Base-by-base conservation (phyloP, 2,329 filamentous ascomycete genomes). In the Penicillium sumatraense region DNA sequence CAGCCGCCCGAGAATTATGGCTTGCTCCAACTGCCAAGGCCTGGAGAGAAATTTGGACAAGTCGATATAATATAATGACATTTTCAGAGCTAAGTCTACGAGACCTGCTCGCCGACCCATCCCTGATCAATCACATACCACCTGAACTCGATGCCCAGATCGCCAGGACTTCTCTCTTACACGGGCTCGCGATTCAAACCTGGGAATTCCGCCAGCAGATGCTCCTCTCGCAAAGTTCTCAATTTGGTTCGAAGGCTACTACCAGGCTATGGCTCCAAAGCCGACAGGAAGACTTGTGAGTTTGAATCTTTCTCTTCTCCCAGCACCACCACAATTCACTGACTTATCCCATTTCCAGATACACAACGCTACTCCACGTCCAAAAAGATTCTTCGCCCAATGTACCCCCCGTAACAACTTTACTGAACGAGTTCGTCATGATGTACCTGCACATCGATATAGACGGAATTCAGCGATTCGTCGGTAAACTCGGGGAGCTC, bases 381-480 rank as follows among this genome's bases (percentile, higher is more conserved):
- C 49, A 56, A 29, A 29, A 49, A 8, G 49, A 45, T 13, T 45
- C 46, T 11, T n/a, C n/a, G n/a, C 24, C 27, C 11, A 40, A 38
- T 2, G n/a, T 42, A 1, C 53, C 51, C 2, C 20, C 56, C 1
- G 58, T 58, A 14, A 58, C 51, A 10, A 50, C 40, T 2, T 23
- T 60, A 4, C 36, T 58, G 27, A 60, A 56, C 14, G 56, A 60
- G 11, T 58, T 60, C 3, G 40, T 33, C 10, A 54, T 60, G 56
- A 60, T 60, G 56, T 54, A 47, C 24, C 50, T 60, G 6, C 58
- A 60, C 27, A 54, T 60, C 11, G 58, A 60, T 14, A 44, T 60
- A 1, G 58, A 60, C 23, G 50, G 53, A 3, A 54, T 60, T 23
- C 58, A 60, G 18, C 53, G 56, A 0, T 60, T 60, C 20, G 56